phyloP scores from a whole-genome alignment of 139 green algal genomes.

The Chloropicon primus region DNA sequence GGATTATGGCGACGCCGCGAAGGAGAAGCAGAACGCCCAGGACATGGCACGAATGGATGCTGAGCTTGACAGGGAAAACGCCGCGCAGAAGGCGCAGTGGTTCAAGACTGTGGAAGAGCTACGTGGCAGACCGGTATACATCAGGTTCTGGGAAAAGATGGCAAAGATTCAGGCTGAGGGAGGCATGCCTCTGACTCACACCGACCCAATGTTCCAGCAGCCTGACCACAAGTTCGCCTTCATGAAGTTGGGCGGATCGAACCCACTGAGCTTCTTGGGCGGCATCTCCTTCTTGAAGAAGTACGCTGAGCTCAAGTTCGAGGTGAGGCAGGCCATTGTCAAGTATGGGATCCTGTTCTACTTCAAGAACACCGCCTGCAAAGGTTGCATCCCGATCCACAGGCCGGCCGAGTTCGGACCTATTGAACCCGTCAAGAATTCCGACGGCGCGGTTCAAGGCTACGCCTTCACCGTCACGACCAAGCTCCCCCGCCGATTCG shows the following conservation, averaged over 20 bases:
- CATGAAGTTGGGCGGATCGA: not conserved
- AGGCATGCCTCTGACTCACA: not conserved
- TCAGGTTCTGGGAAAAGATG: not conserved
- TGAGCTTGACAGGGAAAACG: not conserved
- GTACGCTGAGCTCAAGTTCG: not conserved
- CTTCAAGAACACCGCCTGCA: not conserved
- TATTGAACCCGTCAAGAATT: not conserved
- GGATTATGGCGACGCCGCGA: not conserved
- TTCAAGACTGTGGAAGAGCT: not conserved
- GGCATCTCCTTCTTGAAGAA: not conserved
- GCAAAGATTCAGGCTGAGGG: not conserved
- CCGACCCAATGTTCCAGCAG: not conserved
- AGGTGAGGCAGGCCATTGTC: not conserved
- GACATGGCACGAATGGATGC: not conserved
- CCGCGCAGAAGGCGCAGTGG: not conserved
- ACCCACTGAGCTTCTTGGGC: not conserved
- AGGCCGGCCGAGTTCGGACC: not conserved
- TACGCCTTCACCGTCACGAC: not conserved
- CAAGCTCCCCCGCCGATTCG: not conserved
- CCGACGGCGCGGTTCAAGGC: not conserved
- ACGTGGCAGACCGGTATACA: not conserved
- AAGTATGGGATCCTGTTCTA: not conserved
- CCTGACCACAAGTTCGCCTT: not conserved
- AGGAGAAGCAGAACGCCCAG: not conserved
- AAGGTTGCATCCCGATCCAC: not conserved